Evolutionary conservation across 2,329 filamentous ascomycete species (phyloP).

Genomic region (Metarhizium anisopliae): DNA sequence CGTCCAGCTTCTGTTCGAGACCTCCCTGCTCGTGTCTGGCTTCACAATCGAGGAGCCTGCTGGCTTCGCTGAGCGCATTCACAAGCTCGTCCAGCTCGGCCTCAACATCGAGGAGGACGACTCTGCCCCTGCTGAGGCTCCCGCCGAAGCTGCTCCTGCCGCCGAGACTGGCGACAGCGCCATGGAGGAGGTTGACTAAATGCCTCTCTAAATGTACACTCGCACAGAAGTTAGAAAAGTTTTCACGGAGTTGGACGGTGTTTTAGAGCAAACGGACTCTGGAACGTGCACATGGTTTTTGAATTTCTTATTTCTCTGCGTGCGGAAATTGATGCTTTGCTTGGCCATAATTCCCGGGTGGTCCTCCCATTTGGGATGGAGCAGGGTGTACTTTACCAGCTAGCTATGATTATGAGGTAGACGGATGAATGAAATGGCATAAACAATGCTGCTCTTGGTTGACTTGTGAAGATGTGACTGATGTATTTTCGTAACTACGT

Average conservation of each 20-base stretch:
- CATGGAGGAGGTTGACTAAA: conserved; percentile 99
- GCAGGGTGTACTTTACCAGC: conserved; percentile 29
- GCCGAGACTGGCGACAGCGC: conserved; percentile 74
- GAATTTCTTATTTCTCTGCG: conserved; percentile 14
- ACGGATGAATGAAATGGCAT: conserved; percentile 25
- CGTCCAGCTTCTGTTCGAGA: conserved; percentile 97
- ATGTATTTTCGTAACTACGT: no score
- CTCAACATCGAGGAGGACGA: conserved; percentile 95
- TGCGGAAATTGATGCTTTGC: conserved; percentile 14
- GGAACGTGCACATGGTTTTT: conserved; percentile 22
- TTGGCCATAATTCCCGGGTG: conserved; percentile 25
- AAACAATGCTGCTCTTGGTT: conserved; percentile 8
- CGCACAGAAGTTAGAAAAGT: conserved; percentile 27
- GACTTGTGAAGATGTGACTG: background rate
- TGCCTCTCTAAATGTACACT: conserved; percentile 16
- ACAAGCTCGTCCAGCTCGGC: conserved; percentile 98
- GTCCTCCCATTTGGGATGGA: conserved; percentile 13
- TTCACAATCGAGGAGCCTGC: conserved; percentile 99
- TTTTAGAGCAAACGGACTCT: conserved; percentile 23
- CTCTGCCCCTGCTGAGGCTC: conserved; percentile 53
- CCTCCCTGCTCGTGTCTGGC: conserved; percentile 92
- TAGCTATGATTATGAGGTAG: conserved; percentile 33
- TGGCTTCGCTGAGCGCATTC: conserved; percentile 96
- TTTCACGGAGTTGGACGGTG: conserved; percentile 33
- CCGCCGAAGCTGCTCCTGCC: conserved; percentile 45